Evolutionary conservation across 371 early-diverging fungal species (phyloP), one percentile per base, ranked within the genome.

Genomic region (Neoconidiobolus thromboides): DNA sequence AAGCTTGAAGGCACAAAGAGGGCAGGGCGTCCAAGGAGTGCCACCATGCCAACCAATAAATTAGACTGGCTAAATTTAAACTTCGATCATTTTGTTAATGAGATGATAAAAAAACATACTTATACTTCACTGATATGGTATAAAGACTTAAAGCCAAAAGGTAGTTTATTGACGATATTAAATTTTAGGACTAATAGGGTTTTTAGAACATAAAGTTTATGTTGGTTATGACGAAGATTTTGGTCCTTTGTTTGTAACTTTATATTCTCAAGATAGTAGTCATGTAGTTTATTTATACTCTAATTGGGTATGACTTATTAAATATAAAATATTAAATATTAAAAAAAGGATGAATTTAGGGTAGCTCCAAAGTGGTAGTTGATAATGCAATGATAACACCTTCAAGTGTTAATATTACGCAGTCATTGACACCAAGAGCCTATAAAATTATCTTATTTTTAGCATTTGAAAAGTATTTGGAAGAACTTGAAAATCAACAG

Each of bases 161-260:
- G 26, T 26, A 26, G 26, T 26, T 26, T 26, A 26, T 26, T 26
- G 26, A 26, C 26, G 26, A 26, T 26, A 26, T 26, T 26, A 26
- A 26, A 26, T 26, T 26, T 26, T 26, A 26, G 26, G 26, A 26
- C 26, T 26, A 26, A 26, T 26, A 26, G 26, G 26, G 26, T 36
- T n/a, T 57, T 9, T 44, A 46, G 47, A 54, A 9, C 54, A 39
- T 41, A 57, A 57, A 7, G 44, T 57, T 15, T 59, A 49, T 49
- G 5, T 59, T 36, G 60, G 60, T 5, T 59, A 59, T 14, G 60
- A 59, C 41, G 60, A 59, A 37, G 60, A 59, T 41, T 41, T 59
- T 2, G 60, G 60, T 12, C 60, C 60, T 15, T 40, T 59, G 10
- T 59, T 48, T 41, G 40, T 48, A 41, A 50, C 60, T n/a, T 12